Percentiles rank a stretch among this genome's conserved stretches.
phyloP scores from a whole-genome alignment of 257 asterid species.

The Solanum commersonii region DNA sequence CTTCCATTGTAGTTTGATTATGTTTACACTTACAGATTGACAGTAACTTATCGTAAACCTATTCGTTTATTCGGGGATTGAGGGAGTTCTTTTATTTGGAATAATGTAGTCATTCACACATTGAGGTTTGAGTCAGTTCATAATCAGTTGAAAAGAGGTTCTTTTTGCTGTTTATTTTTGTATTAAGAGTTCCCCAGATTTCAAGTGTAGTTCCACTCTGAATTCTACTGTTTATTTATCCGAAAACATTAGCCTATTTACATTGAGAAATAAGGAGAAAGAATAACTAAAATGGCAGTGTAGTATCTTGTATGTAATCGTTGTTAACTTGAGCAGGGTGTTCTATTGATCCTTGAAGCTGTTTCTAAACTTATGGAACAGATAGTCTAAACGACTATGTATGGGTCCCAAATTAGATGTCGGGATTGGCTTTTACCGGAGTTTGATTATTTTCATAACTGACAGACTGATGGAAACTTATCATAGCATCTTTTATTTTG shows the following conservation, averaged over 20 bases:
- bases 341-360: neutral
- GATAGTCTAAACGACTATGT: neutral
- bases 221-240: neutral
- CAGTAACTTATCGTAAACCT: neutral
- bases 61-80: neutral
- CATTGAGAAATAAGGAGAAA: neutral
- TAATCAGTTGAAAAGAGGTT: neutral
- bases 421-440: neutral
- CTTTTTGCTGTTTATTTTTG: neutral
- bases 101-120: neutral
- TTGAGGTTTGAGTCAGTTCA: neutral
- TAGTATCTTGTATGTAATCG: neutral
- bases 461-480: neutral
- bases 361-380: neutral
- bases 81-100: neutral
- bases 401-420: neutral
- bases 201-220: neutral
- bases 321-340: neutral
- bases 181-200: neutral
- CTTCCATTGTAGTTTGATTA: neutral
- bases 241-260: neutral
- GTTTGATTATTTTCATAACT: neutral
- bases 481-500: neutral
- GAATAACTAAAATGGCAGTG: neutral
- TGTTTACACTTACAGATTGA: neutral